phyloP scores from a whole-genome alignment of 1,284 basidiomycete species.

The Coniferiporia weirii region DNA sequence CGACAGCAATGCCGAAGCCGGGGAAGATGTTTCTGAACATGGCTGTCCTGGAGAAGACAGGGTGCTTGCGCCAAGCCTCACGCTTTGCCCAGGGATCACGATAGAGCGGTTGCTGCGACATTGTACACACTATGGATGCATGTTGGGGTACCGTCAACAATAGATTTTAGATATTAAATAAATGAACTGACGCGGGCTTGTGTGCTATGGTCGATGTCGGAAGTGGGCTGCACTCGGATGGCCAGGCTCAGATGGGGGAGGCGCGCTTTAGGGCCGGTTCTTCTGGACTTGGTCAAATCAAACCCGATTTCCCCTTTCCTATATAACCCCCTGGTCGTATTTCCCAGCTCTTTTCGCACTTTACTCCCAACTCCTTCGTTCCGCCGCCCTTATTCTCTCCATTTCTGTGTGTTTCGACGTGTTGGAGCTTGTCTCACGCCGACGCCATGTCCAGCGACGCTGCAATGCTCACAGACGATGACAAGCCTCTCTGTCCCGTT shows the following conservation, averaged over 20 bases:
- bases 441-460: slow-evolving; percentile 42
- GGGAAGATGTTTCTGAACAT: slow-evolving; percentile 90
- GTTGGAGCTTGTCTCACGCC: neutral
- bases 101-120: slow-evolving; percentile 66
- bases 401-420: slow-evolving; percentile 4
- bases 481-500: slow-evolving; percentile 26
- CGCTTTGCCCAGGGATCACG: slow-evolving; percentile 93
- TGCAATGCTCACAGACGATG: slow-evolving; percentile 56
- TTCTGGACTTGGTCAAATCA: slow-evolving; percentile 43
- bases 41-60: slow-evolving; percentile 78
- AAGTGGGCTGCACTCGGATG: neutral
- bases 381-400: slow-evolving; percentile 20
- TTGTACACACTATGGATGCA: slow-evolving; percentile 28
- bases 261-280: slow-evolving; percentile 53
- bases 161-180: neutral
- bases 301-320: slow-evolving; percentile 26
- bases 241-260: neutral
- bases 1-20: slow-evolving; percentile 87
- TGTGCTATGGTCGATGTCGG: slow-evolving; percentile 2
- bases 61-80: slow-evolving; percentile 89
- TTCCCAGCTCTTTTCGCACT: slow-evolving; percentile 21
- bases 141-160: neutral
- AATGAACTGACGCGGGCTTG: neutral
- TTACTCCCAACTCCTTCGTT: slow-evolving; percentile 22
- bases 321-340: slow-evolving; percentile 24